Evolutionary conservation across 805 yeast species (phyloP), one percentile per base, ranked within the genome.

Genomic region (Saccharomycopsis capsularis): DNA sequence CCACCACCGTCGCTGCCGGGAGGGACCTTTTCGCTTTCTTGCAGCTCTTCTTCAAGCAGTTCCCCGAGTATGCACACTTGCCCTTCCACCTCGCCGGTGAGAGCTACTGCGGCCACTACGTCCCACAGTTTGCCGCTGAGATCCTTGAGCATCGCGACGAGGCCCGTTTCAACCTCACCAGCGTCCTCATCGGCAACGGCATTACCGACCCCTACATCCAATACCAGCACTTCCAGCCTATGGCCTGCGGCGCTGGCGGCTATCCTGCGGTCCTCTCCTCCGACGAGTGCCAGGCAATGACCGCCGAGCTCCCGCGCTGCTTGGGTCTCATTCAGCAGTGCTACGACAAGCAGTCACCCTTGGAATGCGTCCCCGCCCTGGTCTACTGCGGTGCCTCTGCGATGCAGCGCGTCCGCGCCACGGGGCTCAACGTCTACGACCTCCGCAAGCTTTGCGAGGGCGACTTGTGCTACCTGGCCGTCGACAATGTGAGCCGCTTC

Each of bases 361-460:
- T 93, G 79, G 70, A 89, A 2, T 91, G 99, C 73, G 83, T 86
- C 39, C 96, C 96, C 24, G 97, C 98, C 19, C 71, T 85, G 22
- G 70, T 89, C 47, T 90, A 91, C 74, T 91, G 99, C 74, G 85
- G 85, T 68, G 83, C 82, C 59, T 83, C 80, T 47, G 81, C 87
- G 67, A 71, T 85, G 74, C 87, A 80, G 4, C 93, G 95, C 25
- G 86, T 82, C 66, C 82, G 79, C 65, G 73, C 74, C 59, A 85
- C 96, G 15, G 97, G 97, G 39, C 78, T 82, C 64, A 93, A 91
- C 64, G 91, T 87, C 48, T 91, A 91, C 65, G 99, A 91, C 63
- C 80, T 91, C 54, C 79, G 96, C 68, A 78, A 72, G 48, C 73
- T 75, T 57, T 91, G 98, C 69, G 85, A 82, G 65, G 71, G 69